Evolutionary conservation across 106 monocot species (phyloP).

Genomic region (Allium fistulosum): DNA sequence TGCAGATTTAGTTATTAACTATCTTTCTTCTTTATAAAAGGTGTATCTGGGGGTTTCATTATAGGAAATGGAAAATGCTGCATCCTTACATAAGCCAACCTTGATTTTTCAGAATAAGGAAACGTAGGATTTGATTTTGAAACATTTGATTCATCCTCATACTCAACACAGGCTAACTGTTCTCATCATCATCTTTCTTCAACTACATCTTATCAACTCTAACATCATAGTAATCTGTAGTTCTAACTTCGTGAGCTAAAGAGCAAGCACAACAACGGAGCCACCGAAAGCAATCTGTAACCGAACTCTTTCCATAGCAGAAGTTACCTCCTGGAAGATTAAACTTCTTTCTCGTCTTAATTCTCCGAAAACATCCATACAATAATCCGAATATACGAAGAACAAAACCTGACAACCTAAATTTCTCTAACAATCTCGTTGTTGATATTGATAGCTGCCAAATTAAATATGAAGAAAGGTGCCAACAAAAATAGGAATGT

Average conservation of each 20-base stretch:
- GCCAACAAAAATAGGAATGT: constrained; percentile 12
- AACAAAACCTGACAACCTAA: not conserved
- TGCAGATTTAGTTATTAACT: too few species aligned
- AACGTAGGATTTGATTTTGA: not conserved
- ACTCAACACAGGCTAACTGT: not conserved
- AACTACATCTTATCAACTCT: not conserved
- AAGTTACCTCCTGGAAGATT: not conserved
- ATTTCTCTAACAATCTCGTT: constrained; percentile 2
- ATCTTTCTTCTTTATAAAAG: not conserved
- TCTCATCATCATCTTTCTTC: constrained; percentile 1
- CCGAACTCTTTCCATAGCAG: not conserved
- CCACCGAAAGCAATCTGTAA: constrained; percentile 6
- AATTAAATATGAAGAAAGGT: constrained; percentile 10
- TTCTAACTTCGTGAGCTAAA: constrained; percentile 1
- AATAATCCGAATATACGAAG: constrained; percentile 8
- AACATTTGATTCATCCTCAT: not conserved
- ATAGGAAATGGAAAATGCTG: too few species aligned
- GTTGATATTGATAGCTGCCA: constrained; percentile 8
- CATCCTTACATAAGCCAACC: not conserved
- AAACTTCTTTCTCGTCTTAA: constrained; percentile 3
- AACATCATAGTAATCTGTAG: not conserved
- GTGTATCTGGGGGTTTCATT: constrained; percentile 3
- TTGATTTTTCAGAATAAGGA: not conserved
- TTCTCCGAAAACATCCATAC: constrained; percentile 19
- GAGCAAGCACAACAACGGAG: not conserved